phyloP scores from a whole-genome alignment of 164 flowering plant genomes.

The Tetracentron sinense region DNA sequence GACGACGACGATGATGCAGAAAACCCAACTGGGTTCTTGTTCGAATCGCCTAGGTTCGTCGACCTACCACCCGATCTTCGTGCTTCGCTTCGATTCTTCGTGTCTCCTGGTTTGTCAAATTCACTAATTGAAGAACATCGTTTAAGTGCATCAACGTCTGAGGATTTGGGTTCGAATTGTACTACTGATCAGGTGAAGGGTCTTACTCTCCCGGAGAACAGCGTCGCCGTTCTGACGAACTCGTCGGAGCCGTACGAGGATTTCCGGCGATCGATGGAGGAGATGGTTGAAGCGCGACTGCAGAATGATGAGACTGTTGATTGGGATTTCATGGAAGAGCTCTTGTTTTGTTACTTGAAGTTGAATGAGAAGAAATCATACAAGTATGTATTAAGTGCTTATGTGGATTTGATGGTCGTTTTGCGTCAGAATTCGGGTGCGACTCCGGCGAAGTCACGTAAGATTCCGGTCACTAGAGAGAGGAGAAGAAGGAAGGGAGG shows the following conservation, averaged over 20 bases:
- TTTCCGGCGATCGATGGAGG: background rate
- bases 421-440: slow-evolving; percentile 27
- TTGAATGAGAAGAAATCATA: slow-evolving; percentile 64
- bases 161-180: background rate
- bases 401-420: slow-evolving; percentile 48
- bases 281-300: slow-evolving; percentile 29
- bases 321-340: slow-evolving; percentile 86
- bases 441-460: slow-evolving; percentile 15
- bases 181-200: background rate
- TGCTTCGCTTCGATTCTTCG: slow-evolving; percentile 46
- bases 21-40: background rate
- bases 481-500: slow-evolving; percentile 19
- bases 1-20: background rate
- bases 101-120: slow-evolving; percentile 34
- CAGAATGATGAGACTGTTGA: slow-evolving; percentile 29
- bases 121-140: slow-evolving; percentile 29
- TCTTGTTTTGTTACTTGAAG: slow-evolving; percentile 62
- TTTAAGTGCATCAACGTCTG: slow-evolving; percentile 9
- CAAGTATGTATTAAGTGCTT: slow-evolving; percentile 63
- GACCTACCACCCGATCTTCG: slow-evolving; percentile 33
- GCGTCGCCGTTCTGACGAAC: background rate
- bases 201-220: background rate
- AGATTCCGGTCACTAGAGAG: slow-evolving; percentile 12
- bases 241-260: background rate
- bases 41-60: slow-evolving; percentile 25